Conservation (phyloP, 805 yeast genomes). For the Candida vartiovaarae region DNA sequence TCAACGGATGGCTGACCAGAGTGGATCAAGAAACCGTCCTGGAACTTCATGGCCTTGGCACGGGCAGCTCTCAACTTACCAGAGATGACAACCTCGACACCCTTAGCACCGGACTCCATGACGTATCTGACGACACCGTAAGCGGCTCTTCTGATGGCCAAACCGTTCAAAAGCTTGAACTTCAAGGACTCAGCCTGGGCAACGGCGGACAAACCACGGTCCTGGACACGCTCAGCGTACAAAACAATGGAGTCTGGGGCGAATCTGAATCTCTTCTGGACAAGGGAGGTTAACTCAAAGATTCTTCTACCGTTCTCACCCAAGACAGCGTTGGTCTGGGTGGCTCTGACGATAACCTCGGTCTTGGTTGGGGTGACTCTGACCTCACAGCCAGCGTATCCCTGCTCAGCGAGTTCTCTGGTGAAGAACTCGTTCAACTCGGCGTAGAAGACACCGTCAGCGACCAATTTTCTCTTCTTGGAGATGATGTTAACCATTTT, state of each 20-base stretch:
- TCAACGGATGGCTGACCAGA: constrained; percentile 99
- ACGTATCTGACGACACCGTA: constrained; percentile 99
- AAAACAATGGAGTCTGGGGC: constrained; percentile 88
- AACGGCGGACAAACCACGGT: constrained; percentile 98
- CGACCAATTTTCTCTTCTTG: constrained; percentile 98
- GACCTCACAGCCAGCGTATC: constrained; percentile 99
- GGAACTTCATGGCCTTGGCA: constrained; percentile 99
- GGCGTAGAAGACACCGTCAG: constrained; percentile 99
- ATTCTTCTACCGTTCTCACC: constrained; percentile 99
- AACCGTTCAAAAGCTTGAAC: constrained; percentile 96
- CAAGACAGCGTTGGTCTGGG: constrained; percentile 96
- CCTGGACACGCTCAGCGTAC: constrained; percentile 99
- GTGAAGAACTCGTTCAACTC: constrained; percentile 99
- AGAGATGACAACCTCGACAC: constrained; percentile 99
- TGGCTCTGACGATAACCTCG: constrained; percentile 97
- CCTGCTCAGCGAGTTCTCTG: constrained; percentile 99
- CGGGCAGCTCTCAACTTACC: constrained; percentile 99
- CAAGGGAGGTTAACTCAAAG: constrained; percentile 95
- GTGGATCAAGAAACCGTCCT: constrained; percentile 99
- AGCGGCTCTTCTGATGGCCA: constrained; percentile 99
- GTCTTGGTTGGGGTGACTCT: constrained; percentile 97
- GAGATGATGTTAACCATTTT: constrained; percentile 51
- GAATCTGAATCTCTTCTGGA: constrained; percentile 98
- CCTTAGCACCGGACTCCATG: constrained; percentile 99
- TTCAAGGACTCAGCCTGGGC: constrained; percentile 99